Evolutionary conservation across 352 stramenopile species (phyloP).

Genomic region (Phytophthora rubi): DNA sequence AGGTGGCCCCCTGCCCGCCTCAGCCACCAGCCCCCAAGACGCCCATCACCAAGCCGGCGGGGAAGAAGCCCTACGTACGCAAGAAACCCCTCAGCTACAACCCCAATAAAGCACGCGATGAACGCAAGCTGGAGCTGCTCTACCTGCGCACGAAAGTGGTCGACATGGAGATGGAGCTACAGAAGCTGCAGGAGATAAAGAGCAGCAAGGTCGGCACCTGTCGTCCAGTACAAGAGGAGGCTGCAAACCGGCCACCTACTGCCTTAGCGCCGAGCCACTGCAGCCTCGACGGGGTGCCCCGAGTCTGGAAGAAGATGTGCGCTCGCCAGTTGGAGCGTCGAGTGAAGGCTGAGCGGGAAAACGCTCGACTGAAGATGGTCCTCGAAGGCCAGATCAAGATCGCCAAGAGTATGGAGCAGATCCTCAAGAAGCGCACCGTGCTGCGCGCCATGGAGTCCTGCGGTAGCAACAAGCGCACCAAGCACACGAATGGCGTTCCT

Average conservation of each 20-base stretch:
- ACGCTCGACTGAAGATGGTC: slow-evolving; percentile 42
- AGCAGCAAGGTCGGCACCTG: background rate
- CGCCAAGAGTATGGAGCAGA: slow-evolving; percentile 46
- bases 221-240: background rate
- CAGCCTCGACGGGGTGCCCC: slow-evolving; percentile 18
- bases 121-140: slow-evolving; percentile 45
- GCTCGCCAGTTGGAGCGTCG: slow-evolving; percentile 31
- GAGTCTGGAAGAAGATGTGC: slow-evolving; percentile 45
- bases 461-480: slow-evolving; percentile 40
- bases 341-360: slow-evolving; percentile 44
- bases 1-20: slow-evolving; percentile 23
- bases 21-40: slow-evolving; percentile 3
- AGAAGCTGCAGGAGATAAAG: slow-evolving; percentile 33
- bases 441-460: slow-evolving; percentile 34
- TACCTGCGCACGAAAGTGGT: slow-evolving; percentile 50
- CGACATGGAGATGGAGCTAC: slow-evolving; percentile 50
- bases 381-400: slow-evolving; percentile 49
- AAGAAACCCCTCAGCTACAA: slow-evolving; percentile 45
- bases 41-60: background rate
- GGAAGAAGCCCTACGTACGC: slow-evolving; percentile 31
- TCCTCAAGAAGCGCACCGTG: slow-evolving; percentile 41
- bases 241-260: too few relatives aligned
- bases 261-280: slow-evolving; percentile 1
- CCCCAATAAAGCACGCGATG: slow-evolving; percentile 52
- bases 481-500: slow-evolving; percentile 32